A percentile compares a stretch with the other conserved stretches of the same genome.
phyloP scores from a whole-genome alignment of 2,329 filamentous ascomycete genomes.

The Orbilia quercus region DNA sequence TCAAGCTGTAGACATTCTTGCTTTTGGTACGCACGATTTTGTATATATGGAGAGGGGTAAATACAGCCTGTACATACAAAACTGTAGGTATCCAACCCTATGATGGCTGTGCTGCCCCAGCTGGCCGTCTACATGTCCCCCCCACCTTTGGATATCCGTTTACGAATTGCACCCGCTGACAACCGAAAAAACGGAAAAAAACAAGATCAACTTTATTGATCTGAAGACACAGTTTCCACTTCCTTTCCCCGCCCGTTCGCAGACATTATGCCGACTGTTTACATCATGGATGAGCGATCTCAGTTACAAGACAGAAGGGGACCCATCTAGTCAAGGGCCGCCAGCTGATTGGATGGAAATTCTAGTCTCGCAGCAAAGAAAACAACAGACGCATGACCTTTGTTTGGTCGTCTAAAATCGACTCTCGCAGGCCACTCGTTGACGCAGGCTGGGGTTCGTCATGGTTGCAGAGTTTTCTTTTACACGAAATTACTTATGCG shows the following conservation, averaged over 20 bases:
- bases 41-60: slow-evolving; percentile 46
- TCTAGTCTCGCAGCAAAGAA: slow-evolving; percentile 1
- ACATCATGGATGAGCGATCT: slow-evolving; percentile 13
- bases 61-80: slow-evolving; percentile 48
- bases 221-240: slow-evolving; percentile 30
- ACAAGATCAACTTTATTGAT: slow-evolving; percentile 42
- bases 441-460: slow-evolving; percentile 1
- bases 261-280: slow-evolving; percentile 1
- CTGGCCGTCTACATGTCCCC: slow-evolving; percentile 1
- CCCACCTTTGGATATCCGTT: slow-evolving; percentile 12
- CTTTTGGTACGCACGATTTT: slow-evolving; percentile 40
- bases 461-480: slow-evolving; percentile 26
- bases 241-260: slow-evolving; percentile 1
- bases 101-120: slow-evolving; percentile 13
- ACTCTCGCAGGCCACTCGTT: slow-evolving; percentile 14
- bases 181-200: too few relatives aligned
- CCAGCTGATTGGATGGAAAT: slow-evolving; percentile 27
- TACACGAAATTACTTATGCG: slow-evolving; percentile 49
- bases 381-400: slow-evolving; percentile 8
- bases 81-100: slow-evolving; percentile 50
- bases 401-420: slow-evolving; percentile 2
- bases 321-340: not conserved
- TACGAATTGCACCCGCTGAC: slow-evolving; percentile 12
- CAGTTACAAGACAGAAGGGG: slow-evolving; percentile 10
- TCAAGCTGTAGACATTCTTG: slow-evolving; percentile 73